Conservation (phyloP, 1,284 basidiomycete genomes). For the Pholiota adiposa region DNA sequence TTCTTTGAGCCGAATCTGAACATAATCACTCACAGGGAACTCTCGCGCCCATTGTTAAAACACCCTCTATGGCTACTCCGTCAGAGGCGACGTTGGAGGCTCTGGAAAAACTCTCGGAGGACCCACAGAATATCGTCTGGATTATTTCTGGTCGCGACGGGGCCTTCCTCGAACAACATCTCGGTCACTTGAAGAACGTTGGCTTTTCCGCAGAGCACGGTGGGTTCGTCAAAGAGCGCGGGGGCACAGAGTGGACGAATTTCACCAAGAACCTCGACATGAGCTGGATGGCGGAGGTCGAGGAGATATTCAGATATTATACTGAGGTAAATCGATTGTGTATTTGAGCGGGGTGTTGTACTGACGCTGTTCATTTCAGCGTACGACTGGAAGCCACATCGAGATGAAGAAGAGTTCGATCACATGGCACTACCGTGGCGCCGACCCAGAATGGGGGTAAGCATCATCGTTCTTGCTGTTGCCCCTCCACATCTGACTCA, state of each 20-base stretch:
- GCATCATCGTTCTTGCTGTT: slow-evolving; percentile 30
- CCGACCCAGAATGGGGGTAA: slow-evolving; percentile 95
- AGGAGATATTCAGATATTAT: slow-evolving; percentile 96
- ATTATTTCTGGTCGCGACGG: slow-evolving; percentile 98
- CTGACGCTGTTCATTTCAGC: slow-evolving; percentile 35
- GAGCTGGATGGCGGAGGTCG: slow-evolving; percentile 97
- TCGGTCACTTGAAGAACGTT: slow-evolving; percentile 83
- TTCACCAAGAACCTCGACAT: slow-evolving; percentile 93
- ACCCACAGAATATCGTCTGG: slow-evolving; percentile 91
- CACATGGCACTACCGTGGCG: slow-evolving; percentile 96
- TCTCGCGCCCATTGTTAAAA: slow-evolving; percentile 95
- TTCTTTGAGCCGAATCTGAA: not conserved
- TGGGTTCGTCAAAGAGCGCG: slow-evolving; percentile 85
- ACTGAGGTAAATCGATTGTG: slow-evolving; percentile 65
- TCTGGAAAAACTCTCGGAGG: slow-evolving; percentile 72
- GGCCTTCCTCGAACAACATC: slow-evolving; percentile 89
- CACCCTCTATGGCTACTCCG: slow-evolving; percentile 88
- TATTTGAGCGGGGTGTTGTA: not conserved
- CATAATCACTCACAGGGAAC: slow-evolving; percentile 69
- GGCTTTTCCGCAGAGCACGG: slow-evolving; percentile 98
- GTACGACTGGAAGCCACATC: slow-evolving; percentile 94
- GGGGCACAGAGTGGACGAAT: slow-evolving; percentile 76
- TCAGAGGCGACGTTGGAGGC: slow-evolving; percentile 78
- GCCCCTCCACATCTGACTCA: slow-evolving; percentile 16
- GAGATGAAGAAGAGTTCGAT: slow-evolving; percentile 97